Conservation (phyloP, 2,329 filamentous ascomycete genomes). For the Diaporthe sp. region DNA sequence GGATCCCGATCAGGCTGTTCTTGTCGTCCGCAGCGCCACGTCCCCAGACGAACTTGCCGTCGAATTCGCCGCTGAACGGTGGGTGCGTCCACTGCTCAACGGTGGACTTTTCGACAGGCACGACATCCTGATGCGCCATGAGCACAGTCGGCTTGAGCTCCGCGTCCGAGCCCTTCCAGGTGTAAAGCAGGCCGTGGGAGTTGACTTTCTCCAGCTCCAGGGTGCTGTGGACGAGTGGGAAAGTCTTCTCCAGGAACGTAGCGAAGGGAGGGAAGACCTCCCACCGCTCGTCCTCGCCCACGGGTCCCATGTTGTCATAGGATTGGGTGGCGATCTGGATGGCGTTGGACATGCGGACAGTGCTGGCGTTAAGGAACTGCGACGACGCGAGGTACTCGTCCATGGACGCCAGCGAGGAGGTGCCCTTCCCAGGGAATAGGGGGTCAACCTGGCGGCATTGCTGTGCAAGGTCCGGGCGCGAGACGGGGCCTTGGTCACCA, state of each 20-base stretch:
- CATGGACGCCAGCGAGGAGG: conserved; percentile 49
- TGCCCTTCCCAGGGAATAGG: conserved; percentile 49
- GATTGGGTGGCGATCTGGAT: conserved; percentile 69
- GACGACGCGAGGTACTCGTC: conserved; percentile 50
- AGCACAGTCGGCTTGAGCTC: conserved; percentile 69
- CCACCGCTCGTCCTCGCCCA: conserved; percentile 71
- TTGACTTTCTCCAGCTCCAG: conserved; percentile 69
- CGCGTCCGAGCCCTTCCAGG: conserved; percentile 66
- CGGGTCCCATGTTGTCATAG: conserved; percentile 67
- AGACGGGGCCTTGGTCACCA: conserved; percentile 8
- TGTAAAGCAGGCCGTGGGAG: conserved; percentile 71
- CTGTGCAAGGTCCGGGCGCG: neutral
- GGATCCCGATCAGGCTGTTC: conserved; percentile 69
- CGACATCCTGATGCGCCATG: conserved; percentile 76
- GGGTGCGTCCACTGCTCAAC: conserved; percentile 70
- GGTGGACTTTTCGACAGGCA: conserved; percentile 68
- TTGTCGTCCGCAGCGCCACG: conserved; percentile 74
- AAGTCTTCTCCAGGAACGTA: conserved; percentile 62
- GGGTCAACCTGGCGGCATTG: conserved; percentile 54
- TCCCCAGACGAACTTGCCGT: conserved; percentile 73
- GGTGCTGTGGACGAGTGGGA: conserved; percentile 64
- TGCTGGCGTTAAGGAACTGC: conserved; percentile 52
- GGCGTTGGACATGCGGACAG: conserved; percentile 57
- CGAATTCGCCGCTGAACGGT: conserved; percentile 70
- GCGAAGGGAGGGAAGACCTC: conserved; percentile 70